Evolutionary conservation across 148 eudicot genomes (phyloP).

Genomic region (Cornus kousa): DNA sequence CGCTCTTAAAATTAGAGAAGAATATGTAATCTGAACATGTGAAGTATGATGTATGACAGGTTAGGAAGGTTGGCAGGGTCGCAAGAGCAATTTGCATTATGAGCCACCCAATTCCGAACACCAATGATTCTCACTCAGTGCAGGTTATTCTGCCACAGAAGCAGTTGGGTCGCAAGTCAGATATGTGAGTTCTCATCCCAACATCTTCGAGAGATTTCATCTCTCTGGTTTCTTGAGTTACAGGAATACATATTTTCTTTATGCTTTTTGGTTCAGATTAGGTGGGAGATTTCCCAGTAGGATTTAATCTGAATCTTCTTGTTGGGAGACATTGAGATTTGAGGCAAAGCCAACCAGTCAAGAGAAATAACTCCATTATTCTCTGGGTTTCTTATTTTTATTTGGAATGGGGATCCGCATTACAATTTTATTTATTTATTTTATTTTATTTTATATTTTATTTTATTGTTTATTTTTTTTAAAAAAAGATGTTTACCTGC

Average conservation of each 20-base stretch:
- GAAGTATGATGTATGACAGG: constrained; percentile 41
- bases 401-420: not conserved
- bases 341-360: not conserved
- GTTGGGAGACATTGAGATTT: not conserved
- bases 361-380: not conserved
- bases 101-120: constrained; percentile 95
- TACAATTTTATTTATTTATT: too few relatives aligned
- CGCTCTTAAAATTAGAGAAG: not conserved
- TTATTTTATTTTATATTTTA: too few relatives aligned
- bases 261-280: too few relatives aligned
- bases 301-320: not conserved
- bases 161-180: constrained; percentile 90
- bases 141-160: constrained; percentile 34
- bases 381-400: not conserved
- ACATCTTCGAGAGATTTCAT: not conserved
- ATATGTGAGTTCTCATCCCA: constrained; percentile 62
- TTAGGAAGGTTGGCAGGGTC: constrained; percentile 90
- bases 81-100: constrained; percentile 94
- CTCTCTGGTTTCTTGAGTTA: not conserved
- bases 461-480: too few relatives aligned
- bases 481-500: not conserved
- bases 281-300: not conserved
- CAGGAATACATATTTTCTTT: not conserved
- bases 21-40: not conserved
- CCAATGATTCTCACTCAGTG: constrained; percentile 83